Base-by-base conservation (phyloP, 2,329 filamentous ascomycete genomes). In the Fusarium oxysporum region DNA sequence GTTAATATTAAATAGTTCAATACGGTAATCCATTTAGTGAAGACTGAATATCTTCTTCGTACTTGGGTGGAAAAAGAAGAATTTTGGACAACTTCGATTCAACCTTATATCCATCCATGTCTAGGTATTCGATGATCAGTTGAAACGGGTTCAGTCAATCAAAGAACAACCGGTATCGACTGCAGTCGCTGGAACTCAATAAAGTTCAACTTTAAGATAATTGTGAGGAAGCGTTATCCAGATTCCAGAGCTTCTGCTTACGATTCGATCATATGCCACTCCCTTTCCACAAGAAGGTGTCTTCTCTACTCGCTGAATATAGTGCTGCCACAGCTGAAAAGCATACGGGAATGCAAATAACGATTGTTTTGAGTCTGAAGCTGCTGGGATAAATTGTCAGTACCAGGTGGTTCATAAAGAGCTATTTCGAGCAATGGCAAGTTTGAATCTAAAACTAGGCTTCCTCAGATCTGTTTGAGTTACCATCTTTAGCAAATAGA, bases 401-500 rank as follows among this genome's bases (percentile, higher is more conserved):
- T 10, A 10, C 12, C 12, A 35, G 12, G 6, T 13, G 10, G 6
- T 19, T 25, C n/a, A 6, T 7, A 14, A 10, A 19, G 6, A 25
- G 16, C 17, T 10, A 5, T 25, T 35, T 35, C 4, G n/a, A 35
- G 32, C 17, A 51, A 21, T 25, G 12, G 1, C 21, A 48, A 17
- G 30, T 11, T 21, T 25, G 48, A 11, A 25, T 51, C 5, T 2
- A 19, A 19, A 35, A 25, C 8, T 9, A 25, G 12, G 2, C 17
- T 16, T 11, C 32, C 32, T 25, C 9, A 9, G 3, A 35, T 25
- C 17, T 35, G 1, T 35, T 11, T 21, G 3, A 51, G 32, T 19
- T 3, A 9, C 6, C 8, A 3, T 25, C 6, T 2, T 21, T 6
- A 16, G 2, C 4, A 35, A 4, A 21, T 16, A 11, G 16, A 5